Conservation (phyloP, 495 filamentous ascomycete species). For the Xylaria palmicola region DNA sequence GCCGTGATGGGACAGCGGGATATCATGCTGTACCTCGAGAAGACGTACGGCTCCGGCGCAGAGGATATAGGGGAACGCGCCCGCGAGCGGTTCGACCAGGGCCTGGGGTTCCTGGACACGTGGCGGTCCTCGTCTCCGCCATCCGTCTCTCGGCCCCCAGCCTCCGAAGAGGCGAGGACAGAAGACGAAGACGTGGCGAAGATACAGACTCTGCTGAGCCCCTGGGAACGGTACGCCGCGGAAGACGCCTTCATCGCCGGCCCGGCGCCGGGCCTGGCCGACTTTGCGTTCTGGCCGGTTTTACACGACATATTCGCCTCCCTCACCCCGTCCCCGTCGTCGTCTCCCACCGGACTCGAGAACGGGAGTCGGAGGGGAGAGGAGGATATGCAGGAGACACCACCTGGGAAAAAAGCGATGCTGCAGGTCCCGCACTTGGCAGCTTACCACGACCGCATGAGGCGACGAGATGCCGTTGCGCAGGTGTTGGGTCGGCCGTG, state of each 20-base stretch:
- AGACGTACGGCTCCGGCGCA: constrained; percentile 39
- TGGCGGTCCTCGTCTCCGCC: constrained; percentile 28
- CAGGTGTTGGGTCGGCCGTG: neutral
- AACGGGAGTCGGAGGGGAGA: neutral
- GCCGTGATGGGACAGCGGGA: constrained; percentile 46
- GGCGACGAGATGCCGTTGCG: neutral
- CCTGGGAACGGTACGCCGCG: constrained; percentile 51
- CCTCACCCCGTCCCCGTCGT: no score
- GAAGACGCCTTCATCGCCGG: constrained; percentile 59
- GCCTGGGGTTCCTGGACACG: constrained; percentile 34
- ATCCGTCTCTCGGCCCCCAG: neutral
- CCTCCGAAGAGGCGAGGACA: no score
- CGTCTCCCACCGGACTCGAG: no score
- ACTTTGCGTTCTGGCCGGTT: constrained; percentile 72
- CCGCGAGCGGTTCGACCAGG: constrained; percentile 39
- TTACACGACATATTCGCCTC: constrained; percentile 54
- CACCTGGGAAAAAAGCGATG: neutral
- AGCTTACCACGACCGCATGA: neutral
- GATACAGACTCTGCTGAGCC: constrained; percentile 24
- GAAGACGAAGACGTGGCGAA: neutral
- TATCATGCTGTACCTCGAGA: constrained; percentile 58
- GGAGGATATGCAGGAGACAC: neutral
- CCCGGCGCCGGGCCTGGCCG: constrained; percentile 55
- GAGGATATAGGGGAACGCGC: constrained; percentile 35
- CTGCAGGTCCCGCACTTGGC: neutral